Conservation (phyloP, 305 asterid species). For the Fraxinus ornus region DNA sequence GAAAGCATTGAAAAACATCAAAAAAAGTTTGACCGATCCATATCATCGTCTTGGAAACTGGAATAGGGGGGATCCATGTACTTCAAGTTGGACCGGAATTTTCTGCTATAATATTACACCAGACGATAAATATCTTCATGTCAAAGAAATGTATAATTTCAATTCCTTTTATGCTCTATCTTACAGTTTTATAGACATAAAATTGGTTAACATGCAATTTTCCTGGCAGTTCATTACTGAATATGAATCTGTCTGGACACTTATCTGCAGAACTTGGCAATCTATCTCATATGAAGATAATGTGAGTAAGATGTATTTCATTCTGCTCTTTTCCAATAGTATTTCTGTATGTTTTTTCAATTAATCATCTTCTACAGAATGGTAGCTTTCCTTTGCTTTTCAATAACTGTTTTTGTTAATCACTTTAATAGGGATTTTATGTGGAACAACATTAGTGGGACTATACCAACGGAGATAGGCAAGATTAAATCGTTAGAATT, state of each 20-base stretch:
- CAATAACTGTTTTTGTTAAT: constrained; percentile 15
- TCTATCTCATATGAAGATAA: constrained; percentile 52
- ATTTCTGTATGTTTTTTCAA: background rate
- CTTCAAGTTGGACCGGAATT: constrained; percentile 66
- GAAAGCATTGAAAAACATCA: constrained; percentile 53
- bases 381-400: constrained; percentile 3
- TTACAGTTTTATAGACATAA: background rate
- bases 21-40: constrained; percentile 54
- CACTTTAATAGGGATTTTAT: background rate
- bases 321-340: background rate
- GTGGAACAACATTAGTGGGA: too few species aligned
- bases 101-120: constrained; percentile 56
- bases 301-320: constrained; percentile 50
- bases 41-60: constrained; percentile 49
- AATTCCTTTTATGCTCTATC: background rate
- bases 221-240: constrained; percentile 52
- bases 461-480: too few species aligned
- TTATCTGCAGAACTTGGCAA: constrained; percentile 78
- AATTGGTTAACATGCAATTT: background rate
- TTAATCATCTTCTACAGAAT: background rate
- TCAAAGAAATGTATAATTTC: constrained; percentile 66
- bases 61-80: constrained; percentile 83
- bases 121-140: constrained; percentile 58
- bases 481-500: too few species aligned
- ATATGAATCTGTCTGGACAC: constrained; percentile 59